Conservation (phyloP, 2,329 filamentous ascomycete genomes). For the Penicillium sp. region DNA sequence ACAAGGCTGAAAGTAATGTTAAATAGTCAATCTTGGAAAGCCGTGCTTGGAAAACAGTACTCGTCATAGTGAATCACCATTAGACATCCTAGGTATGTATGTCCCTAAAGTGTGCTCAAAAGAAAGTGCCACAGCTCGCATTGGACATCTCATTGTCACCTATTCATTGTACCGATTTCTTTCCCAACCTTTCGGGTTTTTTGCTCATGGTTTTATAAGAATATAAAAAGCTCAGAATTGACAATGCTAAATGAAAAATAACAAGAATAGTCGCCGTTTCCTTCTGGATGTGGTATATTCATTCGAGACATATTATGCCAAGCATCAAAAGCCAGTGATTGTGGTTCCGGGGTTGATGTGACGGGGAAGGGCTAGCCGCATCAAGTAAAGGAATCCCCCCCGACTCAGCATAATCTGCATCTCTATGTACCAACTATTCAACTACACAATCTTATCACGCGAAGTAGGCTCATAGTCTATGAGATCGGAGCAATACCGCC, state of each 20-base stretch:
- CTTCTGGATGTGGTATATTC: too few species aligned
- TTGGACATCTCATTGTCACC: too few species aligned
- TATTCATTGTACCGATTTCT: too few species aligned
- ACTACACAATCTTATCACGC: not conserved
- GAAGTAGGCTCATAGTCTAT: not conserved
- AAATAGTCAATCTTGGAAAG: not conserved
- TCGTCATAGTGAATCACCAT: not conserved
- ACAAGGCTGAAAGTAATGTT: not conserved
- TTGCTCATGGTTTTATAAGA: too few species aligned
- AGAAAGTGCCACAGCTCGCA: too few species aligned
- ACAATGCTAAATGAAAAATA: too few species aligned
- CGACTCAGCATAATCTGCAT: not conserved
- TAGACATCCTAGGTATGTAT: too few species aligned
- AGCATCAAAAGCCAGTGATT: not conserved
- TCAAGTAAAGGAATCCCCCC: slow-evolving; percentile 15
- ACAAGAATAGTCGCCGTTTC: too few species aligned
- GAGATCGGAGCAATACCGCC: not conserved
- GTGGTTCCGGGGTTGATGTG: not conserved
- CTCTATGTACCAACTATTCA: not conserved
- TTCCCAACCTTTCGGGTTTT: too few species aligned
- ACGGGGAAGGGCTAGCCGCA: slow-evolving; percentile 12
- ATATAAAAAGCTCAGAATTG: too few species aligned
- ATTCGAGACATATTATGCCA: not conserved
- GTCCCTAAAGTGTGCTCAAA: too few species aligned
- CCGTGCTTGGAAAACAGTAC: not conserved